These are phyloP conservation scores for Pichia californica DNA, from an alignment of 805 yeast species.

Conservation along the genomic window DNA sequence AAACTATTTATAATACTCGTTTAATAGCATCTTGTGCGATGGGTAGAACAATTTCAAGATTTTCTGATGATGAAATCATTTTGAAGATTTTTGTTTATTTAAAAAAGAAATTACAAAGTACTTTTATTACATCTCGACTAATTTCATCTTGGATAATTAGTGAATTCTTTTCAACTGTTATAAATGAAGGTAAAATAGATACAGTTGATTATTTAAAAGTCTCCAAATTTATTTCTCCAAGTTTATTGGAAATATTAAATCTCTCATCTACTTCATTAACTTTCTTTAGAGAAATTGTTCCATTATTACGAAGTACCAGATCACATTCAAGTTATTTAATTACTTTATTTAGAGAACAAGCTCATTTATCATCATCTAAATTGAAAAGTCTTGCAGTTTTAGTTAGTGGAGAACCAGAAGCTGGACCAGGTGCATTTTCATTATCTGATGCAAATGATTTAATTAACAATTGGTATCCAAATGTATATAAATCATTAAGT, in stretches of 20 bases:
- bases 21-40: conserved; percentile 68
- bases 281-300: conserved; percentile 75
- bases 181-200: conserved; percentile 26
- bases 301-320: conserved; percentile 76
- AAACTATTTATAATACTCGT: conserved; percentile 68
- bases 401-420: conserved; percentile 90
- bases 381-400: conserved; percentile 81
- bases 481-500: conserved; percentile 53
- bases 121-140: conserved; percentile 77
- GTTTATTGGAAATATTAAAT: conserved; percentile 4
- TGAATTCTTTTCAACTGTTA: conserved; percentile 38
- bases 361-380: conserved; percentile 62
- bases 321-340: conserved; percentile 81
- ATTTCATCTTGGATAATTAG: conserved; percentile 62
- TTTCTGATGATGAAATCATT: conserved; percentile 34
- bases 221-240: conserved; percentile 7
- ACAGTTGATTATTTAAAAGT: conserved; percentile 18
- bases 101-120: conserved; percentile 30
- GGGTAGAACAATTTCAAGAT: conserved; percentile 56
- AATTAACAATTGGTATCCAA: conserved; percentile 55
- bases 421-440: conserved; percentile 90
- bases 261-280: conserved; percentile 30
- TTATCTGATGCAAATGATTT: conserved; percentile 70
- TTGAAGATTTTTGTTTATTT: conserved; percentile 33
- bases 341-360: conserved; percentile 69